Percentiles rank a stretch among this genome's conserved stretches.
Evolutionary conservation across 2,329 filamentous ascomycete species (phyloP).

Genomic region (Lasiodiplodia sp.): DNA sequence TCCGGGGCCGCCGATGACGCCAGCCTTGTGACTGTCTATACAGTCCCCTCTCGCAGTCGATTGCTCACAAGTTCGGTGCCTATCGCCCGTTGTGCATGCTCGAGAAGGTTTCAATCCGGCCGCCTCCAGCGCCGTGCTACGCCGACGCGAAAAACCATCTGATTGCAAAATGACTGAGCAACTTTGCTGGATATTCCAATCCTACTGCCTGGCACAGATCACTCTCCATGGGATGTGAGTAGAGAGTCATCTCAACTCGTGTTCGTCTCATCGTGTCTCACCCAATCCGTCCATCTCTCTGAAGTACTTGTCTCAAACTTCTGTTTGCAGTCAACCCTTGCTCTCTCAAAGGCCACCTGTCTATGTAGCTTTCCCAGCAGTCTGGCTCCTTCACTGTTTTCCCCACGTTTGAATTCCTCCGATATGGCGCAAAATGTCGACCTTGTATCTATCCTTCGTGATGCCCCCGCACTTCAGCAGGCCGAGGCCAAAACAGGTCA

Average conservation of each 20-base stretch:
- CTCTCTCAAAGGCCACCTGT: not conserved
- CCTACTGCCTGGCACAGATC: too few species aligned
- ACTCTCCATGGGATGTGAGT: not conserved
- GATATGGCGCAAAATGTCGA: not conserved
- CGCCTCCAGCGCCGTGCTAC: too few species aligned
- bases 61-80: too few species aligned
- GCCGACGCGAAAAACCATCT: too few species aligned
- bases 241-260: not conserved
- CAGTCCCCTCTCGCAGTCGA: not conserved
- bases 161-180: too few species aligned
- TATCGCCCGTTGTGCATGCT: too few species aligned
- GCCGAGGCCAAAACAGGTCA: not conserved
- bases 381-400: not conserved
- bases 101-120: too few species aligned
- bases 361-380: not conserved
- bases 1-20: not conserved
- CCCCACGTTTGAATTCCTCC: not conserved
- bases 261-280: not conserved
- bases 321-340: slow-evolving; percentile 16
- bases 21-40: not conserved
- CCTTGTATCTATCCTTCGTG: slow-evolving; percentile 1
- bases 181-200: too few species aligned
- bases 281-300: not conserved
- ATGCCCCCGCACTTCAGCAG: not conserved
- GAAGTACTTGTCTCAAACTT: slow-evolving; percentile 3